Conservation (phyloP, 441 rosid genomes). For the Corymbia citriodora region DNA sequence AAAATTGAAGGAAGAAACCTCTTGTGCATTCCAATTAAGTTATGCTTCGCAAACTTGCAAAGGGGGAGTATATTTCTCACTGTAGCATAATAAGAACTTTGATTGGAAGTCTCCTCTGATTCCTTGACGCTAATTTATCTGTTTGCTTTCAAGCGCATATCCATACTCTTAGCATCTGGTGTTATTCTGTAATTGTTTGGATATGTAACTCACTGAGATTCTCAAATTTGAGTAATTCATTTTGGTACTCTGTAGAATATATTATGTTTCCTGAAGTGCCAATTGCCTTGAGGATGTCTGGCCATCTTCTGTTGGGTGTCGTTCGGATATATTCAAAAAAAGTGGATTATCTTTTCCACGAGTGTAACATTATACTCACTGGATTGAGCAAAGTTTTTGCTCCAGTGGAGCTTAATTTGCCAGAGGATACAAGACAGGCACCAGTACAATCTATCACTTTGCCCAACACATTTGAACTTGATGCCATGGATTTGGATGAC, state of each 20-base stretch:
- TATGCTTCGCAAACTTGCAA: neutral
- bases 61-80: neutral
- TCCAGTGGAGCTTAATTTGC: slow-evolving; percentile 44
- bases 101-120: neutral
- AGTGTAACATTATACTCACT: slow-evolving; percentile 37
- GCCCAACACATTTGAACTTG: slow-evolving; percentile 63
- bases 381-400: slow-evolving; percentile 50
- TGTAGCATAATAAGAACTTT: neutral
- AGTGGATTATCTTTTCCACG: slow-evolving; percentile 78
- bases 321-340: slow-evolving; percentile 86
- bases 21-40: neutral
- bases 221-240: neutral
- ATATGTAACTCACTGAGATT: neutral
- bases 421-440: slow-evolving; percentile 70
- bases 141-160: neutral
- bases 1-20: neutral
- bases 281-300: slow-evolving; percentile 72
- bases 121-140: neutral
- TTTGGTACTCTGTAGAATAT: slow-evolving; percentile 28
- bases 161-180: neutral
- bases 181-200: neutral
- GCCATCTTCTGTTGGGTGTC: slow-evolving; percentile 81
- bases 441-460: slow-evolving; percentile 60
- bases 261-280: slow-evolving; percentile 75
- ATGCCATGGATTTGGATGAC: slow-evolving; percentile 51